Base-by-base conservation (phyloP, 192 early-diverging fungal species). In the Allomyces javanicus region DNA sequence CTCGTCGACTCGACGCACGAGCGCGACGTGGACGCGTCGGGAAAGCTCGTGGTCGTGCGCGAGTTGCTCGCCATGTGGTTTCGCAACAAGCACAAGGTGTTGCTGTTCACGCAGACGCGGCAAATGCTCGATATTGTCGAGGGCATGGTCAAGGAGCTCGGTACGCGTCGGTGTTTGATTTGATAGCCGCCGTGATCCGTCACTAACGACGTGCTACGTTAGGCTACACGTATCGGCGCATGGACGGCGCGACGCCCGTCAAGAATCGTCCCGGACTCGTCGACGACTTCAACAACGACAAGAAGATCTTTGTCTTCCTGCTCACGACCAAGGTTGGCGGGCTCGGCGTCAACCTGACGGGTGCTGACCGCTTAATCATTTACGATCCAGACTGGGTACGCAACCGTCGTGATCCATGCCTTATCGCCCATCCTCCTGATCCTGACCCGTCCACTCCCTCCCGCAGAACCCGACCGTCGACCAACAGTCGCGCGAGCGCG, bases 241-340 rank as follows among this genome's bases (percentile, higher is more conserved):
- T 99, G 93, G 96, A 99, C 74, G 96, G 96, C 9, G 82, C 81
- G 22, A 99, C 96, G 6, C 86, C 93, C 4, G 86, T 99, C n/a
- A 81, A 87, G 67, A 75, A 81, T n/a, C 84, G 94, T 27, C 84
- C 88, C 62, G 73, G 75, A 3, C 75, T 97, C 69, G 89, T 99
- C 3, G 91, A 99, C 73, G 82, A 86, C 68, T 99, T 86, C 77
- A 99, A 81, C 66, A 68, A 68, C 0, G 73, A 86, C 63, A 66
- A 78, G 4, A 66, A 71, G 9, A 82, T 95, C 7, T 92, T 85
- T 73, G 76, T 97, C 17, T 99, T 99, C 67, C 73, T 99, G 67
- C 78, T 99, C n/a, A 99, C 96, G 0, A 99, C 96, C 62, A 91
- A 92, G 67, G 94, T 97, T 1, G 96, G 96, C 22, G 96, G 96